Conservation (phyloP, 1,139 yeast species). For the Sugiyamaella neomexicana region DNA sequence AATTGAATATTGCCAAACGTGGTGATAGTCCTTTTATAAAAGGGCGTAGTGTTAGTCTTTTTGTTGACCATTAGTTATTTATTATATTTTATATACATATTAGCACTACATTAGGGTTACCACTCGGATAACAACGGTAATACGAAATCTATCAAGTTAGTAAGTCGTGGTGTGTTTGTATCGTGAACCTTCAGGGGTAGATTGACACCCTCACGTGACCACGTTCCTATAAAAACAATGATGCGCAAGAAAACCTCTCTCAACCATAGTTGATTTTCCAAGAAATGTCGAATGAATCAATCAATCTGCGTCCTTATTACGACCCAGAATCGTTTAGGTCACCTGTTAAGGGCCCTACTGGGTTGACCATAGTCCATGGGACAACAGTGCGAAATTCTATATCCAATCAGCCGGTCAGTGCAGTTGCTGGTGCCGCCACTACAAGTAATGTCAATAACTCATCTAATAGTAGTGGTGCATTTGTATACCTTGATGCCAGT, state of each 20-base stretch:
- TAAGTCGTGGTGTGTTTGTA: no score
- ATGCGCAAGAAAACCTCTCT: background rate
- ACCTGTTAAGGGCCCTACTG: conserved; percentile 46
- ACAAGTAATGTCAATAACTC: background rate
- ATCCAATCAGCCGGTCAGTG: conserved; percentile 2
- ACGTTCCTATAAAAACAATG: no score
- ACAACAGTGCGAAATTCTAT: conserved; percentile 44
- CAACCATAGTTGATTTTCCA: background rate
- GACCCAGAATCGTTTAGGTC: conserved; percentile 64
- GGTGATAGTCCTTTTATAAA: no score
- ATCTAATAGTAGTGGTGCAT: conserved; percentile 19
- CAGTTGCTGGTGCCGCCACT: conserved; percentile 10
- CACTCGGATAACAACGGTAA: no score
- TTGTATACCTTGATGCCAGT: conserved; percentile 27
- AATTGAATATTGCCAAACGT: no score
- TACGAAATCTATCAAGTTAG: no score
- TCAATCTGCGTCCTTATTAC: conserved; percentile 63
- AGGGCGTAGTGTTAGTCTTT: no score
- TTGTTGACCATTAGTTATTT: no score
- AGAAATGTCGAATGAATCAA: conserved; percentile 14
- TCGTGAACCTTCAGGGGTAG: background rate
- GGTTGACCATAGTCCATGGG: conserved; percentile 50
- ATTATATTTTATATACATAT: no score
- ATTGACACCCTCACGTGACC: no score
- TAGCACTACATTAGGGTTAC: no score